Base-by-base conservation (phyloP, 2,329 filamentous ascomycete genomes). In the Xylariomycetidae sp. region DNA sequence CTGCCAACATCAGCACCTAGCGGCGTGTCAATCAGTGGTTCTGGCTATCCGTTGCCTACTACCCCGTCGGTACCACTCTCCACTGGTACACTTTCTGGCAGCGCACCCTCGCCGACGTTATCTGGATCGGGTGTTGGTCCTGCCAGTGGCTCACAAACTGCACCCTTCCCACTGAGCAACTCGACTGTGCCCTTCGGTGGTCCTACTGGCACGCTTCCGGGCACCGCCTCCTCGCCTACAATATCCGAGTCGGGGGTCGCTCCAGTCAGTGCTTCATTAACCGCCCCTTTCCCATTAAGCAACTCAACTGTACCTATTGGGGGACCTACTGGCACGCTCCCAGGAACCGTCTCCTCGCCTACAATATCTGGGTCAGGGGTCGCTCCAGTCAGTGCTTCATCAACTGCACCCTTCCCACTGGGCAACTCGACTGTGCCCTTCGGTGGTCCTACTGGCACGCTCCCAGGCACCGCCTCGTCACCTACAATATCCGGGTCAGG, bases 231-330 rank as follows among this genome's bases (percentile, higher is more conserved):
- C 10, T 10, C 20, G 10, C 16, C 37, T 8, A 20, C 10, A 9
- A 25, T 31, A n/a, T 40, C 38, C 4, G 14, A 33, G 22, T 16
- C 38, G n/a, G 28, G 25, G 6, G 18, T 6, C 6, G 37, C 28
- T 10, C 29, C 32, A 19, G 22, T 32, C 7, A 25, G 22, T 25
- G 18, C 32, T 19, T 19, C 28, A 10, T 15, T 28, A 13, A 32
- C 32, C n/a, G 25, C 27, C 16, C 29, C 41, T 8, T 35, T 27
- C 17, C 29, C 42, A 24, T 25, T 35, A 10, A 19, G 37, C 12
- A 44, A 33, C 33, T 38, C 41, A 19, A 41, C 29, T 16, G 23
- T 24, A 10, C n/a, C n/a, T n/a, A n/a, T n/a, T n/a, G n/a, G n/a
- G n/a, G n/a, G n/a, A n/a, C n/a, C n/a, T n/a, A n/a, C n/a, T n/a